A percentile compares a stretch with the other conserved stretches of the same genome.
Evolutionary conservation across 1,139 yeast species (phyloP).

Genomic region (Lodderomyces elongisporus): DNA sequence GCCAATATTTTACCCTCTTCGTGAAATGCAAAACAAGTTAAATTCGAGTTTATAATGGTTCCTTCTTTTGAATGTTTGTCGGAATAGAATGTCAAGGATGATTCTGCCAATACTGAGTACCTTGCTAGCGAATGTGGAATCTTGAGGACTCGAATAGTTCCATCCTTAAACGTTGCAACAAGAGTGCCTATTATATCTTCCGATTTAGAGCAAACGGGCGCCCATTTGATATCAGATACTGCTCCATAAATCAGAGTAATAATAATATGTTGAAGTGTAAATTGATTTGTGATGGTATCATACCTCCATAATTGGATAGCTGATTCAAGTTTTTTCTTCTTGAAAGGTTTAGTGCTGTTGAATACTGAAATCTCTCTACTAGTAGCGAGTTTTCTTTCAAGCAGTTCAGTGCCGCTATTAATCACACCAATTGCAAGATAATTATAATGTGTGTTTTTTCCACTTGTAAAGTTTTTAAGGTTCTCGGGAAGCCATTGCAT

Average conservation of each 20-base stretch:
- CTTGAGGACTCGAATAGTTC: conserved; percentile 51
- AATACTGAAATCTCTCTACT: conserved; percentile 5
- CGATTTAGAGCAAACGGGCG: conserved; percentile 23
- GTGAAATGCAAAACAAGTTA: conserved; percentile 51
- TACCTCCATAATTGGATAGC: conserved; percentile 48
- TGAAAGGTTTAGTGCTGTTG: no score
- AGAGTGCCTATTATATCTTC: conserved; percentile 38
- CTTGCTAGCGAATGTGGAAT: conserved; percentile 18
- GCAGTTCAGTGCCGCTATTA: conserved; percentile 25
- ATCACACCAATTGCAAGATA: conserved; percentile 51
- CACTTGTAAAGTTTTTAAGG: no score
- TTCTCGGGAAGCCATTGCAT: conserved; percentile 49
- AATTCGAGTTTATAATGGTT: conserved; percentile 25
- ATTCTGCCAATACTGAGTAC: conserved; percentile 20
- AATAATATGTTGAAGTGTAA: conserved; percentile 27
- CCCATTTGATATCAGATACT: conserved; percentile 51
- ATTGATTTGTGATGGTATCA: conserved; percentile 20
- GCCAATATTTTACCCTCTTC: conserved; percentile 47
- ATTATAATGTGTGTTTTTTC: conserved; percentile 6
- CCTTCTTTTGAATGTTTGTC: not conserved
- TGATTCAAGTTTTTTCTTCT: conserved; percentile 24
- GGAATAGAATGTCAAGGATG: conserved; percentile 25
- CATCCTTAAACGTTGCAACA: conserved; percentile 60
- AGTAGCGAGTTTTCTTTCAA: conserved; percentile 18
- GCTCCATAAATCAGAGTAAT: conserved; percentile 49